Evolutionary conservation across 2,329 filamentous ascomycete species (phyloP), one percentile per base, ranked within the genome.

Genomic region (Alternaria ethzedia): DNA sequence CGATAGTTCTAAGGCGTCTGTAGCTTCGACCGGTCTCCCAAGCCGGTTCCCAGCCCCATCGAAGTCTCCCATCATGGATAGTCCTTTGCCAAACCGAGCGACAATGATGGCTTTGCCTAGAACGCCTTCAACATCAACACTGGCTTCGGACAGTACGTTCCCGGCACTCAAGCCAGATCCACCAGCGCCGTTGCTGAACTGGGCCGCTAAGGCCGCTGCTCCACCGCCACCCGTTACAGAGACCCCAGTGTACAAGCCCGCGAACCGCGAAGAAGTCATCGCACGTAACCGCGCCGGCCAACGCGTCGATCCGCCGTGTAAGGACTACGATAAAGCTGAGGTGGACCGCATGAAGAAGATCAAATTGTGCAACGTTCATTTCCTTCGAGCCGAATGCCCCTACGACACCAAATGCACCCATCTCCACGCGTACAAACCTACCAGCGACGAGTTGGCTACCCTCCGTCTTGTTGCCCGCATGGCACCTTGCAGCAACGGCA

Each of bases 281-380:
- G 81, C 84, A 49, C 85, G 86, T 64, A 90, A 90, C 76, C 86
- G 85, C 63, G 79, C 81, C 62, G 87, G 87, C 41, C 87, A 89
- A 71, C 86, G 88, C 59, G 82, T 90, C 59, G 88, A 90, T 71
- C 70, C 82, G 76, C 69, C 82, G 74, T 71, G 82, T 76, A 78
- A 84, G 78, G 75, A 81, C 45, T 83, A 84, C 75, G 77, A 88
- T 82, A 78, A 86, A 62, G 82, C 86, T 17, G 86, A 88, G 64
- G 81, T 89, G 50, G 85, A 86, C 68, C 84, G 86, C 20, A 79
- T 90, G 68, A 89, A 89, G 78, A 87, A 86, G 75, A 76, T 89
- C 65, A 89, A 90, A 73, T 78, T 89, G 61, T 90, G 88, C 81
- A 90, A 89, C 70, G 84, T 87, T 60, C 84, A 87, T 72, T 89